phyloP scores from a whole-genome alignment of 345 rosid genomes.

The Jatropha curcas region DNA sequence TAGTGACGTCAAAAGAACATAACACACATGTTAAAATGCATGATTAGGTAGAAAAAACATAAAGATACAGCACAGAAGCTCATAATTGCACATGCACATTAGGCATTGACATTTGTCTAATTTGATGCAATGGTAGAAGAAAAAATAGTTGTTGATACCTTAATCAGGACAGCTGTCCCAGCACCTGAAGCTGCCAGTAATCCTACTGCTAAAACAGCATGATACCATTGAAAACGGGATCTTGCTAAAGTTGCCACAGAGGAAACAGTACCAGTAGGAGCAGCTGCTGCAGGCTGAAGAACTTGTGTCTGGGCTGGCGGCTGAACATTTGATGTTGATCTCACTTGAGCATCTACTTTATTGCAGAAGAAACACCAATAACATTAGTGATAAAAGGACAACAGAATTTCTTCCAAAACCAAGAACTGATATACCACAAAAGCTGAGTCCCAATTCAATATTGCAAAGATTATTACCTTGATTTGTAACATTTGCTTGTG shows the following conservation, averaged over 20 bases:
- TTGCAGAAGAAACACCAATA: slow-evolving; percentile 19
- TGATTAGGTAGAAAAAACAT: slow-evolving; percentile 7
- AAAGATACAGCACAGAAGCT: neutral
- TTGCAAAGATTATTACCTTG: slow-evolving; percentile 47
- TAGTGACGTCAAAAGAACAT: slow-evolving; percentile 5
- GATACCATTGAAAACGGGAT: slow-evolving; percentile 71
- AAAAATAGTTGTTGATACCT: slow-evolving; percentile 49
- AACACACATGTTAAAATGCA: neutral
- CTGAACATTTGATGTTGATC: slow-evolving; percentile 54
- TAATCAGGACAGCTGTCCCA: slow-evolving; percentile 70
- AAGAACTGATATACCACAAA: slow-evolving; percentile 8
- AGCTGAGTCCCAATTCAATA: slow-evolving; percentile 11
- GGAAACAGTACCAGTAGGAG: slow-evolving; percentile 46
- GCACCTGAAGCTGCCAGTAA: slow-evolving; percentile 83
- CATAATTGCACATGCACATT: neutral
- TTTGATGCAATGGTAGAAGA: neutral
- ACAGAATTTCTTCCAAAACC: slow-evolving; percentile 5
- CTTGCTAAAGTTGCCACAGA: slow-evolving; percentile 34
- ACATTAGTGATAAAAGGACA: slow-evolving; percentile 21
- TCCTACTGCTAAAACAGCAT: slow-evolving; percentile 77
- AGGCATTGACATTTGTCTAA: slow-evolving; percentile 9
- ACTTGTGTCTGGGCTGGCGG: slow-evolving; percentile 54
- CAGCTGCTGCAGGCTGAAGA: slow-evolving; percentile 54
- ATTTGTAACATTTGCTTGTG: slow-evolving; percentile 48
- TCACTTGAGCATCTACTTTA: slow-evolving; percentile 49